Percentiles rank a stretch among this genome's conserved stretches.
phyloP scores from a whole-genome alignment of 768 basidiomycete genomes.

The Suillus brevipes region DNA sequence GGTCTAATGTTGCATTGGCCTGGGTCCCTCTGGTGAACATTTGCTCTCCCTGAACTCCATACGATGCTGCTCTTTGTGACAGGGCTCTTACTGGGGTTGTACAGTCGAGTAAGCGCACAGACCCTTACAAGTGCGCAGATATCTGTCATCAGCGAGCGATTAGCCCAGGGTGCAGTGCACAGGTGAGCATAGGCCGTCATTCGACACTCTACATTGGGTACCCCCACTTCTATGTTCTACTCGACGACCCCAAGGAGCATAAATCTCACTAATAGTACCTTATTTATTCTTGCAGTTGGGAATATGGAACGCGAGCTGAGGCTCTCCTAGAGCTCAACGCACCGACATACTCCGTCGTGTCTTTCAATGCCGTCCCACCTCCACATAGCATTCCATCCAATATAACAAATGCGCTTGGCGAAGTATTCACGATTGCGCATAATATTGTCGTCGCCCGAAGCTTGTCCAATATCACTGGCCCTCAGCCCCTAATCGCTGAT shows the following conservation, averaged over 20 bases:
- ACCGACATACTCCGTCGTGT: slow-evolving; percentile 47
- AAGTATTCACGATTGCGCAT: slow-evolving; percentile 58
- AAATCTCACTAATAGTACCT: neutral
- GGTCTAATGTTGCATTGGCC: neutral
- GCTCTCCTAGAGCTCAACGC: slow-evolving; percentile 52
- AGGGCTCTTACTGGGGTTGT: slow-evolving; percentile 2
- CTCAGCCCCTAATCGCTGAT: slow-evolving; percentile 59
- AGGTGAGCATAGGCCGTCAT: slow-evolving; percentile 32
- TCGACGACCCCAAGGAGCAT: neutral
- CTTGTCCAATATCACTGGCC: slow-evolving; percentile 43
- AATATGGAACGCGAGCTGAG: slow-evolving; percentile 50
- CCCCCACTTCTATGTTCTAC: neutral
- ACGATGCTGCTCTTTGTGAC: slow-evolving; percentile 7
- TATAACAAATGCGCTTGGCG: slow-evolving; percentile 39
- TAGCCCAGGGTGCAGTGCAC: slow-evolving; percentile 42
- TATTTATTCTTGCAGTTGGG: slow-evolving; percentile 42
- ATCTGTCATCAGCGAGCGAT: slow-evolving; percentile 34
- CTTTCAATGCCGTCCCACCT: slow-evolving; percentile 27
- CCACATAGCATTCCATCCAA: slow-evolving; percentile 23
- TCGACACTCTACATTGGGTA: neutral
- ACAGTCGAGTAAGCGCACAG: slow-evolving; percentile 28
- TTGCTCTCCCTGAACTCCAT: neutral
- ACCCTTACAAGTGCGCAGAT: slow-evolving; percentile 37
- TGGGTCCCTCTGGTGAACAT: neutral
- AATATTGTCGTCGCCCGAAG: slow-evolving; percentile 50